These are phyloP conservation scores for Chloris gayana DNA, from an alignment of 176 grass and related monocot species.

Conservation along the genomic window DNA sequence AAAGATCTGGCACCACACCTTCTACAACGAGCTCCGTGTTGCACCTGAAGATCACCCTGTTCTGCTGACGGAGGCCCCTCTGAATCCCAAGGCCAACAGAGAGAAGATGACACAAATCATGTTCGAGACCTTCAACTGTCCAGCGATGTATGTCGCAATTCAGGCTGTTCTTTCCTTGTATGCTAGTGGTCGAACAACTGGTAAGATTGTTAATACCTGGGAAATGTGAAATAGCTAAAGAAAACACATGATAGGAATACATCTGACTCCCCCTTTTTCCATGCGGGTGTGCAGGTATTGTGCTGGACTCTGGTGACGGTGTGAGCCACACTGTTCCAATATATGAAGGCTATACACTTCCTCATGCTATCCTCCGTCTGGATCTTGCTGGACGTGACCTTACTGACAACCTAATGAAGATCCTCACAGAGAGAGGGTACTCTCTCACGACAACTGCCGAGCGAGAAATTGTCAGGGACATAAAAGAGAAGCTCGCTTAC, in stretches of 20 bases:
- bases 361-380: conserved; percentile 87
- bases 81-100: conserved; percentile 89
- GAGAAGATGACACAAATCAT: conserved; percentile 97
- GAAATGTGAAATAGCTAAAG: neutral
- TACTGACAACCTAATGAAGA: conserved; percentile 83
- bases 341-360: conserved; percentile 85
- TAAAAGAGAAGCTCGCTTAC: conserved; percentile 83
- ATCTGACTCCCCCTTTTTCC: neutral
- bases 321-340: conserved; percentile 91
- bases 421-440: conserved; percentile 89
- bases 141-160: conserved; percentile 88
- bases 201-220: conserved; percentile 37
- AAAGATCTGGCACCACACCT: conserved; percentile 92
- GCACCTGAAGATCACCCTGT: conserved; percentile 81
- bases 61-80: conserved; percentile 74
- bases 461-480: conserved; percentile 88
- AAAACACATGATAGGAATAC: neutral
- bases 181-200: conserved; percentile 82
- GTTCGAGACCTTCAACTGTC: conserved; percentile 82
- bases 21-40: conserved; percentile 85
- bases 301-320: conserved; percentile 86
- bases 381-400: conserved; percentile 89
- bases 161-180: conserved; percentile 88
- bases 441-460: conserved; percentile 77
- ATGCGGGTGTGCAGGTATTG: conserved; percentile 56